These are phyloP conservation scores for Solanum dulcamara DNA, from an alignment of 257 asterid species.

Conservation along the genomic window DNA sequence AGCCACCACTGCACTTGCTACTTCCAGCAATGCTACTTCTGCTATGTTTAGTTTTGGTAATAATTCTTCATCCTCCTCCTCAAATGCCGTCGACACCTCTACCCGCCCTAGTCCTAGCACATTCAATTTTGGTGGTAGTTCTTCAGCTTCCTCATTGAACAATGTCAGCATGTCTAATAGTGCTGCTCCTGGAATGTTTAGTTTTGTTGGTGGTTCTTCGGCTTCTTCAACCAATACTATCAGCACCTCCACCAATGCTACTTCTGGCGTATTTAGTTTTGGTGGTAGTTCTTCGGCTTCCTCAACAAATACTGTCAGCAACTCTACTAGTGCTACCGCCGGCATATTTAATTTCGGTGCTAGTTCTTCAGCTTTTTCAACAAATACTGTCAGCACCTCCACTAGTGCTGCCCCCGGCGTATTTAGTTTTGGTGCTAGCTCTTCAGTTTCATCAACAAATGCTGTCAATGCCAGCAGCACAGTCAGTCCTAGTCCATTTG, in stretches of 20 bases:
- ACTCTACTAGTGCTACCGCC: slow-evolving; percentile 23
- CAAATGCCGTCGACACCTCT: slow-evolving; percentile 18
- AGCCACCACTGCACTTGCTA: slow-evolving; percentile 16
- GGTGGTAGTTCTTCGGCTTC: slow-evolving; percentile 30
- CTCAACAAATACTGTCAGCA: slow-evolving; percentile 17
- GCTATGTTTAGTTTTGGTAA: slow-evolving; percentile 26
- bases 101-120: slow-evolving; percentile 21
- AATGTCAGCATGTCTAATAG: neutral
- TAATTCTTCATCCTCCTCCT: slow-evolving; percentile 13
- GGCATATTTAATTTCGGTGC: slow-evolving; percentile 21
- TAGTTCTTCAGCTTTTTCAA: slow-evolving; percentile 4
- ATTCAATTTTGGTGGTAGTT: slow-evolving; percentile 25
- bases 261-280: slow-evolving; percentile 8
- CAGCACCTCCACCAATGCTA: neutral
- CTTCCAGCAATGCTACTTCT: slow-evolving; percentile 18
- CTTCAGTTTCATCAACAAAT: slow-evolving; percentile 12
- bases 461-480: slow-evolving; percentile 12
- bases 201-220: slow-evolving; percentile 28
- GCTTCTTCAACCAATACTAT: slow-evolving; percentile 21
- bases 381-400: slow-evolving; percentile 17
- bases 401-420: slow-evolving; percentile 18
- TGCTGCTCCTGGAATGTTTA: neutral
- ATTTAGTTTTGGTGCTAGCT: slow-evolving; percentile 22
- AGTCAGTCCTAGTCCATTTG: slow-evolving; percentile 19
- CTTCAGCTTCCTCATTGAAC: neutral